These are phyloP conservation scores for Dillenia suffruticosa DNA, from an alignment of 164 flowering plant species.

Conservation along the genomic window DNA sequence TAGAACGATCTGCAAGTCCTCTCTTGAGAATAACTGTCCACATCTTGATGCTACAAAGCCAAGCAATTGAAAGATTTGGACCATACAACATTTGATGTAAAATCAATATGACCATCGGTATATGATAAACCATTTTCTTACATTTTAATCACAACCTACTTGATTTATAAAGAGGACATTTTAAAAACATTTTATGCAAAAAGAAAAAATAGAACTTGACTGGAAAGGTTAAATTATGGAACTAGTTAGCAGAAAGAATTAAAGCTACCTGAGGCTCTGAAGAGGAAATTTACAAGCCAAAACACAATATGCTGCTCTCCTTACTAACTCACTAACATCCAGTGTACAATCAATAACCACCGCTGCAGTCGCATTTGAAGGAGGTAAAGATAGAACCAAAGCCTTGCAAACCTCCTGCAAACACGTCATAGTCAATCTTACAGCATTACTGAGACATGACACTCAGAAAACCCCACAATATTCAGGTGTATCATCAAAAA, in stretches of 20 bases:
- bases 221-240: background rate
- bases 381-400: slow-evolving; percentile 76
- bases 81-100: background rate
- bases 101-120: background rate
- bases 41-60: slow-evolving; percentile 64
- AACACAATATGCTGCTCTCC: slow-evolving; percentile 81
- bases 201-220: background rate
- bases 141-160: too few relatives aligned
- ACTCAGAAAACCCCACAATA: too few relatives aligned
- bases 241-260: background rate
- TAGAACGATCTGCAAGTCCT: slow-evolving; percentile 90
- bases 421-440: background rate
- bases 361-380: slow-evolving; percentile 60
- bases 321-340: slow-evolving; percentile 86
- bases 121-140: too few relatives aligned
- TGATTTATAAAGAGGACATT: too few relatives aligned
- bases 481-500: too few relatives aligned
- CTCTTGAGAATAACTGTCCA: slow-evolving; percentile 81
- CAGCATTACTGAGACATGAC: too few relatives aligned
- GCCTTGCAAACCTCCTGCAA: slow-evolving; percentile 91
- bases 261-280: slow-evolving; percentile 80
- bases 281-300: slow-evolving; percentile 87
- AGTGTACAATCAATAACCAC: slow-evolving; percentile 68
- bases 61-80: slow-evolving; percentile 5
- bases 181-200: too few relatives aligned